Conservation (phyloP, 257 asterid species). For the Coffea canephora region DNA sequence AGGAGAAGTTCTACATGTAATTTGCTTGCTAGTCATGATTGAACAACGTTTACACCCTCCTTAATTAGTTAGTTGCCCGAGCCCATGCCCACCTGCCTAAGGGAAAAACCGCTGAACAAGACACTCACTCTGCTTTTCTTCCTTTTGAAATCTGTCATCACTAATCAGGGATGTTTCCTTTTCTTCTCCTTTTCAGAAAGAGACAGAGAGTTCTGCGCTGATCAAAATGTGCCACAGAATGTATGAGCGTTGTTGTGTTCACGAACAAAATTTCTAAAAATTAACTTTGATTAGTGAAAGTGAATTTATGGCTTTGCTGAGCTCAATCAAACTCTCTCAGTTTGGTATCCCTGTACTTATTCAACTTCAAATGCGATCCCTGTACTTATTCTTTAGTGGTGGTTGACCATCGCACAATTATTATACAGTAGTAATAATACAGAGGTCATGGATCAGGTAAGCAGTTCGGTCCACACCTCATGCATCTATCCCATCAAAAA, state of each 20-base stretch:
- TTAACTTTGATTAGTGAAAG: not conserved
- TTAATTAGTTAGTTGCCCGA: not conserved
- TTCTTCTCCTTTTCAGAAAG: not conserved
- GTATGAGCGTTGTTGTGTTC: not conserved
- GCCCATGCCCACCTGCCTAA: not conserved
- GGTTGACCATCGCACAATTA: constrained; percentile 51
- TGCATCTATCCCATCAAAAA: constrained; percentile 7
- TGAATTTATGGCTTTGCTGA: not conserved
- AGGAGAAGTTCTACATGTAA: not conserved
- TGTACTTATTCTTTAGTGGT: constrained; percentile 42
- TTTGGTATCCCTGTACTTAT: too few species aligned
- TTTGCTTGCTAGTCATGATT: not conserved
- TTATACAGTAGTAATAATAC: constrained; percentile 5
- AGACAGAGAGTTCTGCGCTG: too few species aligned
- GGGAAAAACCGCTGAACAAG: not conserved
- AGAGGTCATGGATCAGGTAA: constrained; percentile 55
- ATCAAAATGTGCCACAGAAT: not conserved
- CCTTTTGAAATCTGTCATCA: not conserved
- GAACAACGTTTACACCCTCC: not conserved
- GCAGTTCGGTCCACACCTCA: constrained; percentile 37
- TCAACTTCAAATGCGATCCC: not conserved
- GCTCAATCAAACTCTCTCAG: not conserved
- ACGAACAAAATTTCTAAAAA: not conserved
- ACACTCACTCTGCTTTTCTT: not conserved
- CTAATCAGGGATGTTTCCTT: not conserved